Evolutionary conservation across 345 rosid genomes (phyloP).

Genomic region (Citrus hindsii): DNA sequence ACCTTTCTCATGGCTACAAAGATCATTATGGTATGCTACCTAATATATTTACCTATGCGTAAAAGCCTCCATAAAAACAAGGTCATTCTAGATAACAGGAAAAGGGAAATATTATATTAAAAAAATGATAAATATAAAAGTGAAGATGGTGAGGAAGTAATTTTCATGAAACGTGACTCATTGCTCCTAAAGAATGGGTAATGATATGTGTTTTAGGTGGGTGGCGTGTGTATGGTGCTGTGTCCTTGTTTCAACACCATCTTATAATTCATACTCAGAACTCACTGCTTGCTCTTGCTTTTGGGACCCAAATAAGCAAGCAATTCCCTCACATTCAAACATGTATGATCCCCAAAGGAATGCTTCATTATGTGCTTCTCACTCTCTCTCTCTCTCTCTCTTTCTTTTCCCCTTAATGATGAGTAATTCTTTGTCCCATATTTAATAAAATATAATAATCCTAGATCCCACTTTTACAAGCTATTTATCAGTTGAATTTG

Average conservation of each 20-base stretch:
- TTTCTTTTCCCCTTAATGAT: too few relatives aligned
- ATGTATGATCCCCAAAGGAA: not conserved
- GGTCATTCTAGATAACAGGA: too few relatives aligned
- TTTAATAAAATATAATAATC: too few relatives aligned
- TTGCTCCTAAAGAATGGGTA: conserved; percentile 19
- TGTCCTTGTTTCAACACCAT: conserved; percentile 23
- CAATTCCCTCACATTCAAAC: not conserved
- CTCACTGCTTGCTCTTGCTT: too few relatives aligned
- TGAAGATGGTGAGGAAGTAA: not conserved
- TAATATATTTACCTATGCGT: not conserved
- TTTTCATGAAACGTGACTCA: conserved; percentile 19
- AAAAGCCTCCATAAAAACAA: too few relatives aligned
- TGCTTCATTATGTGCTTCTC: not conserved
- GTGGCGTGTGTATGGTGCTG: conserved; percentile 18
- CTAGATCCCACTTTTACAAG: too few relatives aligned
- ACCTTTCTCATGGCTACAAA: not conserved
- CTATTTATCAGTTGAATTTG: too few relatives aligned
- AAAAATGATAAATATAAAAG: not conserved
- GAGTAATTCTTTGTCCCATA: too few relatives aligned
- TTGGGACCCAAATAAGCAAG: conserved; percentile 1
- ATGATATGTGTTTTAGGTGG: not conserved
- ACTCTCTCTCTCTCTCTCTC: too few relatives aligned
- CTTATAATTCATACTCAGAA: not conserved
- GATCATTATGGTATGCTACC: not conserved
- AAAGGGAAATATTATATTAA: too few relatives aligned